Percentiles rank a stretch among this genome's conserved stretches.
Evolutionary conservation across 305 asterid species (phyloP).

Genomic region (Rubia tinctorum): DNA sequence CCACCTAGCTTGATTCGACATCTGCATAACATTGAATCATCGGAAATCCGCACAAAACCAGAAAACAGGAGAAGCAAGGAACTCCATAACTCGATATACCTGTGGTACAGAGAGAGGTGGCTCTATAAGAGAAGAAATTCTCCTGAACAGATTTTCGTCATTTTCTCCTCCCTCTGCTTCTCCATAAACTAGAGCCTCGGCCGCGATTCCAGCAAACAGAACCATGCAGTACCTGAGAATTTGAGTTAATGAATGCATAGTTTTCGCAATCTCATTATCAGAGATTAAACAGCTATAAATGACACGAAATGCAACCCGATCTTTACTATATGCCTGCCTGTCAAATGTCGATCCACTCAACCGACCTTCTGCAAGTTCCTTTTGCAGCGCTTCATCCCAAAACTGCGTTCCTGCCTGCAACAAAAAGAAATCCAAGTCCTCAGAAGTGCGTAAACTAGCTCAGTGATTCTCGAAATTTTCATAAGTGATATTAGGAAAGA

Average conservation of each 20-base stretch:
- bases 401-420: slow-evolving; percentile 98
- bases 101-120: slow-evolving; percentile 82
- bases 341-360: slow-evolving; percentile 89
- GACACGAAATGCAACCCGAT: slow-evolving; percentile 1
- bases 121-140: slow-evolving; percentile 67
- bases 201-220: slow-evolving; percentile 96
- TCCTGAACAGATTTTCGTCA: slow-evolving; percentile 86
- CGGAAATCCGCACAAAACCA: slow-evolving; percentile 1
- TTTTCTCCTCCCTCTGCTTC: slow-evolving; percentile 99
- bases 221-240: slow-evolving; percentile 91
- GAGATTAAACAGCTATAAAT: background rate
- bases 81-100: slow-evolving; percentile 35
- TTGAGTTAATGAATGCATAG: slow-evolving; percentile 14
- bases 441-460: background rate
- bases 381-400: slow-evolving; percentile 95
- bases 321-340: slow-evolving; percentile 46
- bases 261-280: background rate
- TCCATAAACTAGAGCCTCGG: slow-evolving; percentile 91
- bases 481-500: background rate
- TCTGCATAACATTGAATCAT: slow-evolving; percentile 30
- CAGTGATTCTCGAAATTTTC: background rate
- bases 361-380: slow-evolving; percentile 86
- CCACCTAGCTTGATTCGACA: slow-evolving; percentile 99
- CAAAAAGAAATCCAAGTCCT: slow-evolving; percentile 3
- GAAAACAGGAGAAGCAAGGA: slow-evolving; percentile 10